Conservation (phyloP, 257 asterid species). For the Solanum rostratum region DNA sequence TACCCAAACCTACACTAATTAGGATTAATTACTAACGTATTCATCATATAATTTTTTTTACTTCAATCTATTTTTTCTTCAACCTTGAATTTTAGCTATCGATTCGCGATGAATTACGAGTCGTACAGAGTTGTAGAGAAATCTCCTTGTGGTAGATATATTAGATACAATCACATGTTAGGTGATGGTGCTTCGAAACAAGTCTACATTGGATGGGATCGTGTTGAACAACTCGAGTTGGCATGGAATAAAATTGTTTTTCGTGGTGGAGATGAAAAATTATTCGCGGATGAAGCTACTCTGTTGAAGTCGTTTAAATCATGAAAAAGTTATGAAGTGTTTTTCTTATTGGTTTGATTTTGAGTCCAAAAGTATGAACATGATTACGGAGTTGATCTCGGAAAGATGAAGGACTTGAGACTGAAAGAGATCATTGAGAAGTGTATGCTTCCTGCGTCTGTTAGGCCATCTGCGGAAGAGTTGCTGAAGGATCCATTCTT, state of each 20-base stretch:
- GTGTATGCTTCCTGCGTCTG: neutral
- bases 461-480: neutral
- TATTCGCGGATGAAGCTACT: neutral
- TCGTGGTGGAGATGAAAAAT: neutral
- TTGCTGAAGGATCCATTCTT: neutral
- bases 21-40: too few species aligned
- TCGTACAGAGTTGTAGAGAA: neutral
- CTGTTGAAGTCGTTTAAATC: constrained; percentile 21
- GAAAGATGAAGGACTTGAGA: neutral
- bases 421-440: neutral
- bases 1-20: too few species aligned
- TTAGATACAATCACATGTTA: neutral
- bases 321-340: constrained; percentile 30
- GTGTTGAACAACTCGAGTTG: constrained; percentile 5
- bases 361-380: constrained; percentile 8
- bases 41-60: too few species aligned
- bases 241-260: constrained; percentile 28
- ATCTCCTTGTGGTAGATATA: neutral
- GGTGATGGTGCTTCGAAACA: constrained; percentile 10
- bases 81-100: neutral
- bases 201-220: constrained; percentile 25
- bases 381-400: constrained; percentile 18
- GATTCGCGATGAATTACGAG: neutral
- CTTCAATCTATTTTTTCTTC: too few species aligned
- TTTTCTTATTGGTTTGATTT: constrained; percentile 24